Base-by-base conservation (phyloP, 1,284 basidiomycete genomes). In the Kalmanozyma brasiliensis region DNA sequence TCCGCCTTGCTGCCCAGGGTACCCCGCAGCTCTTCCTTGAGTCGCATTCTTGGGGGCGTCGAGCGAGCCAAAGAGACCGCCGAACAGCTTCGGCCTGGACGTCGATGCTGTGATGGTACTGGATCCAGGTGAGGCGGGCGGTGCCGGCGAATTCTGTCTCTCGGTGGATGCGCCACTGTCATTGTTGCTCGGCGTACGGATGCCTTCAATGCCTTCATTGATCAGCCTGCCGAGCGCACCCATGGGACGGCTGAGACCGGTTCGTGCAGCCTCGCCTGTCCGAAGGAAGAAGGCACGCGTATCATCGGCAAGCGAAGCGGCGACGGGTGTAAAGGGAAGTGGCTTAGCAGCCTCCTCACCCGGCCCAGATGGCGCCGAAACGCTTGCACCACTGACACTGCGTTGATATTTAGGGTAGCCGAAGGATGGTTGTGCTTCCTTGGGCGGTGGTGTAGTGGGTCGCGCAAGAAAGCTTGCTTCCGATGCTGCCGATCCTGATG, bases 261-360 rank as follows among this genome's bases (percentile, higher is more conserved):
- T 62, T 11, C 78, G 68, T 9, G 80, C 80, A 9, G 78, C 80
- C 48, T 82, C 80, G 17, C 80, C 74, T 16, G 80, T 82, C 17
- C 80, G 72, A 38, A 76, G 64, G 49, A 82, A 68, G 52, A 82
- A 82, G 8, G 73, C 73, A 8, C 73, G 73, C 8, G 79, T 81
- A 35, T 82, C 80, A 37, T 82, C 78, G 8, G 80, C 80, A 30
- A 82, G 49, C 45, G 74, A 52, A 7, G 73, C 62, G 11, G 74
- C 73, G 30, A 69, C 60, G 4, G 67, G 64, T 8, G 73, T 56
- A 26, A 65, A 58, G 0, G 74, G 69, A 16, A 77, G 63, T 24
- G 56, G 49, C 40, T 63, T 62, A 26, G 75, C 75, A 3, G 70
- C 62, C 44, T 77, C 75, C 26, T 77, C 75, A 11, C 74, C 73